Evolutionary conservation across 352 stramenopile genomes (phyloP).

Genomic region (Phytopythium cucurbitacearum): DNA sequence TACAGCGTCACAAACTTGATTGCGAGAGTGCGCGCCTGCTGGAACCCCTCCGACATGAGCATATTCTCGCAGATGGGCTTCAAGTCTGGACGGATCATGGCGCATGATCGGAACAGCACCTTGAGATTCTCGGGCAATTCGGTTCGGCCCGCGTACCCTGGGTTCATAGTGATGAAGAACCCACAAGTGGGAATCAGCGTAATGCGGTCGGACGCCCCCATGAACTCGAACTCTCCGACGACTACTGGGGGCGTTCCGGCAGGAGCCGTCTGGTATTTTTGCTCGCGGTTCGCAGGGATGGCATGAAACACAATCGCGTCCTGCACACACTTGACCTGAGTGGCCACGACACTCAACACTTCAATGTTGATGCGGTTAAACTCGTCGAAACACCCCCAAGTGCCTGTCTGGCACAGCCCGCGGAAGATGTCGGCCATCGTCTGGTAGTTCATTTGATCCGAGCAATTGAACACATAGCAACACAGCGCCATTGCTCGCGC

Average conservation of each 20-base stretch:
- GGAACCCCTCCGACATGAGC: constrained; percentile 88
- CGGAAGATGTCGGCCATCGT: constrained; percentile 89
- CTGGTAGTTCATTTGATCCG: constrained; percentile 89
- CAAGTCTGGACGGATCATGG: constrained; percentile 94
- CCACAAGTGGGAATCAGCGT: constrained; percentile 85
- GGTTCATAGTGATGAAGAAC: constrained; percentile 97
- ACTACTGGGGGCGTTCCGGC: constrained; percentile 91
- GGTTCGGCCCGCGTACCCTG: constrained; percentile 86
- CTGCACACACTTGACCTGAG: constrained; percentile 84
- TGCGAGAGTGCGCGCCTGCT: constrained; percentile 82
- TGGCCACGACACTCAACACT: constrained; percentile 82
- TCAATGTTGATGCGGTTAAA: constrained; percentile 90
- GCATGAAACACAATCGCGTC: constrained; percentile 85
- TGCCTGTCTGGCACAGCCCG: constrained; percentile 78
- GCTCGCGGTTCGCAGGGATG: constrained; percentile 92
- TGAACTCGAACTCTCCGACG: constrained; percentile 86
- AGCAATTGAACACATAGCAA: constrained; percentile 90
- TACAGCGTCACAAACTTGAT: constrained; percentile 94
- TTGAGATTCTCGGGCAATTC: constrained; percentile 90
- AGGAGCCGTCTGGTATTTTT: constrained; percentile 92
- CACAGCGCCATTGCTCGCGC: constrained; percentile 81
- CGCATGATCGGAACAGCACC: constrained; percentile 90
- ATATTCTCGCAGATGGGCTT: constrained; percentile 89
- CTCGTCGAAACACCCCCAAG: constrained; percentile 87
- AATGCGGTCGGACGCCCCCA: constrained; percentile 81